phyloP scores from a whole-genome alignment of 1,284 basidiomycete genomes.

The Sporisorium sorghi region DNA sequence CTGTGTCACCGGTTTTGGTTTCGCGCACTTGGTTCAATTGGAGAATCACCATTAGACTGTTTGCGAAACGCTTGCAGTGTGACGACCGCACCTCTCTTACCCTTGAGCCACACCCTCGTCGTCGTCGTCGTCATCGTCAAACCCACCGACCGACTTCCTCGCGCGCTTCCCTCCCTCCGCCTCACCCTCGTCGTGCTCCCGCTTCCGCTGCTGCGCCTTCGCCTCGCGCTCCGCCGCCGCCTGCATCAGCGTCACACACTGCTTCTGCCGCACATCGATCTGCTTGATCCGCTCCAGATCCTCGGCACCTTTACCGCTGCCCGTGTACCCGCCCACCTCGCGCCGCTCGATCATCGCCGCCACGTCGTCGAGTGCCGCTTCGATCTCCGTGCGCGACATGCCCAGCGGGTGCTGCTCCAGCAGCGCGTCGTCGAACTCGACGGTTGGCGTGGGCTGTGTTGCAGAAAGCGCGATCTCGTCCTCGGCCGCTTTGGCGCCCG shows the following conservation, averaged over 20 bases:
- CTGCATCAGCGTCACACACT: slow-evolving; percentile 35
- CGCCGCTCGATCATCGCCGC: slow-evolving; percentile 21
- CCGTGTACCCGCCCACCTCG: slow-evolving; percentile 34
- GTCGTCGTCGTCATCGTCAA: slow-evolving; percentile 39
- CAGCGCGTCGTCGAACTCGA: slow-evolving; percentile 39
- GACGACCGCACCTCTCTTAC: background rate
- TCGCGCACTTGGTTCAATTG: slow-evolving; percentile 18
- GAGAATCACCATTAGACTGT: background rate
- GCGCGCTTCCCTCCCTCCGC: slow-evolving; percentile 12
- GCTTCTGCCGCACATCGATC: slow-evolving; percentile 51
- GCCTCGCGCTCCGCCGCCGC: slow-evolving; percentile 18
- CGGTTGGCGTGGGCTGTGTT: background rate
- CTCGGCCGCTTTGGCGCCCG: slow-evolving; percentile 37
- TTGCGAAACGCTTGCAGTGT: too few species aligned
- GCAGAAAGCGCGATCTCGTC: slow-evolving; percentile 26
- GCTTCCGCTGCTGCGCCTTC: background rate
- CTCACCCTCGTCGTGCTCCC: background rate
- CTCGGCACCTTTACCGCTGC: slow-evolving; percentile 24
- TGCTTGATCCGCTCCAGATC: slow-evolving; percentile 54
- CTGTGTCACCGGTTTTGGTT: too few species aligned
- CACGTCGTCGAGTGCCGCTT: slow-evolving; percentile 74
- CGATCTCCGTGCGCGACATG: slow-evolving; percentile 75
- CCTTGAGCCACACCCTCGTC: too few species aligned
- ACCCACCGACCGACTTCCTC: background rate
- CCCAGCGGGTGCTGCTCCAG: slow-evolving; percentile 34